phyloP scores from a whole-genome alignment of 2,329 filamentous ascomycete genomes.

The Phialocephala sp. region DNA sequence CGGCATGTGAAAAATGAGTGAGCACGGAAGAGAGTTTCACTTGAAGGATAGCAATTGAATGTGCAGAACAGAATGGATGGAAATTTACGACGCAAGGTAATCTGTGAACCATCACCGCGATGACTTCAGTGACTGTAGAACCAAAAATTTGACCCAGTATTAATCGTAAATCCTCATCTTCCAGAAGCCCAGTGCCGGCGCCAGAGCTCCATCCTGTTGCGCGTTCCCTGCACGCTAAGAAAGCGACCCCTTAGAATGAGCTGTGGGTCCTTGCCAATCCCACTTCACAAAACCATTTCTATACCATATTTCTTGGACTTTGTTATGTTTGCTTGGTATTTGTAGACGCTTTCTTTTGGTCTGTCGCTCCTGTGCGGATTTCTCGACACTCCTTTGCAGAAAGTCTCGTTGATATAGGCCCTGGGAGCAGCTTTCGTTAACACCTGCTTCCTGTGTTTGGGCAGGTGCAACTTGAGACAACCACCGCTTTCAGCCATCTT shows the following conservation, averaged over 20 bases:
- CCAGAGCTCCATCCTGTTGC: conserved; percentile 10
- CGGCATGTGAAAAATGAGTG: background rate
- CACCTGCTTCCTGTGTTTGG: conserved; percentile 16
- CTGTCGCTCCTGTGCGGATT: conserved; percentile 19
- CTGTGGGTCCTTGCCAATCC: conserved; percentile 10
- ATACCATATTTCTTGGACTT: conserved; percentile 7
- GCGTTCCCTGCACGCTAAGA: conserved; percentile 8
- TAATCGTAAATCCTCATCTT: conserved; percentile 24
- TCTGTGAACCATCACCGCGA: background rate
- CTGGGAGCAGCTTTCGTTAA: conserved; percentile 5
- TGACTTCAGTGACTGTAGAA: background rate
- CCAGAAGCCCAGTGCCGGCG: conserved; percentile 6
- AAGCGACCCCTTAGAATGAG: conserved; percentile 15
- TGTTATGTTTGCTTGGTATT: conserved; percentile 8
- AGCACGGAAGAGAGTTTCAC: conserved; percentile 1
- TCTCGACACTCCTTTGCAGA: conserved; percentile 31
- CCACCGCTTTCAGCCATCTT: conserved; percentile 10
- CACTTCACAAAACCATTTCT: conserved; percentile 14
- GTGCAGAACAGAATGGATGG: background rate
- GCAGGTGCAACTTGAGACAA: conserved; percentile 25
- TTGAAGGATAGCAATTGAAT: background rate
- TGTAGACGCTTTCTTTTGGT: conserved; percentile 25
- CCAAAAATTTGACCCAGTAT: conserved; percentile 6
- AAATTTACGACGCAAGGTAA: background rate
- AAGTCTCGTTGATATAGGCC: conserved; percentile 10